Evolutionary conservation across 129 eudicot species (phyloP), one percentile per base, ranked within the genome.

Genomic region (Tagetes erecta): DNA sequence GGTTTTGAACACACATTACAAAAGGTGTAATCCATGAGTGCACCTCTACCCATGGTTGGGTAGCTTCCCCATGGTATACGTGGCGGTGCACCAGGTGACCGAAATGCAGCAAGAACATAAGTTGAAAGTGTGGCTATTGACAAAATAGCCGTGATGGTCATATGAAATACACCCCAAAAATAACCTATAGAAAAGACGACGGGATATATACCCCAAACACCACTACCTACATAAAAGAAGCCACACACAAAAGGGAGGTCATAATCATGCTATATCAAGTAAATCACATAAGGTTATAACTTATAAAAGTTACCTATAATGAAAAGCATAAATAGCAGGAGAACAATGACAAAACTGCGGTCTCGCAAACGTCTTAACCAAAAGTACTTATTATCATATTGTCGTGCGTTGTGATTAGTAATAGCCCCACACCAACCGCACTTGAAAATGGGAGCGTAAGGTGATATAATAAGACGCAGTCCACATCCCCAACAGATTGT

Each of bases 401-500:
- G 86, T 52, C 76, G 68, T 35, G 85, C 84, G 52, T 88, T 85
- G 75, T 83, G 89, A 59, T 88, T 85, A 64, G 96, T 94, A 80
- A 91, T 86, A 59, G 99, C 97, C 73, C 99, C 99, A 84, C 99
- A 94, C 99, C 99, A 94, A 59, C 93, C 90, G 40, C 99, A 94
- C 73, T 83, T 91, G 76, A 88, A 94, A 74, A 86, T 60, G 38
- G 99, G 88, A 64, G 94, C 88, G 80, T 85, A 75, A 52, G 96
- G 87, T 70, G 97, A 79, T 73, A 94, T 85, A 71, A 85, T 78
- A 39, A 94, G 88, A 46, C 85, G 90, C 64, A 86, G 83, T 67
- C 99, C 99, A 87, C 99, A 94, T 70, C 99, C 99, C 99, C 99
- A 94, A 64, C 99, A 94, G 42, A 70, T 86, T 76, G 90, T 78